Base-by-base conservation (phyloP, 441 rosid species). In the Bruguiera hainesii region DNA sequence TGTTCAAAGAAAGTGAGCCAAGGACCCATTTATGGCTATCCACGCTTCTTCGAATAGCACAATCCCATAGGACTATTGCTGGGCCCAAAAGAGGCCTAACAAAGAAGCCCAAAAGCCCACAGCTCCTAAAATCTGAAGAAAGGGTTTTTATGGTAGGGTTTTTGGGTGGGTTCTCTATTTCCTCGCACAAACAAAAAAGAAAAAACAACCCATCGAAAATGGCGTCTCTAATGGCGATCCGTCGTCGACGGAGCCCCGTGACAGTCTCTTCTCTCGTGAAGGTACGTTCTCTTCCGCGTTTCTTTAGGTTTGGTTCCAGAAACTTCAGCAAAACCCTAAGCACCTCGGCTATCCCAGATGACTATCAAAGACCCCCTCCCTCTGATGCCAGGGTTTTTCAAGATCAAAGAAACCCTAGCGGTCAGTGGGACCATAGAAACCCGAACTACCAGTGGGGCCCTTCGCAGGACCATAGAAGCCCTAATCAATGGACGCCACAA, bases 271-370 rank as follows among this genome's bases (percentile, higher is more conserved):
- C 21, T 11, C 64, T 80, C 5, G 29, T 71, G 33, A 82, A 84
- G 71, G 68, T 76, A 74, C 84, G 82, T 16, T 74, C 70, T 67
- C 53, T 60, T 23, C 77, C 35, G 9, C 71, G 63, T 21, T 20
- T 55, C 60, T 63, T 78, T 71, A 67, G 60, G 37, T 68, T 59
- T 60, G 4, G 62, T 63, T 58, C 72, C 68, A 3, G 30, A 1
- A 65, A 42, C 48, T 16, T 42, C 5, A 3, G 72, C 28, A 82
- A 71, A 79, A 52, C 81, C 77, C 79, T 85, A 3, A 84, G 80
- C 81, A 80, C 92, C 30, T 55, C 58, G 61, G 77, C 92, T 29
- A 66, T 70, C 53, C 74, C 81, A 5, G 64, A 81, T 62, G 73
- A 78, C 39, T 75, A 75, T 75, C 85, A 65, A 60, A 4, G 7